A percentile compares a stretch with the other conserved stretches of the same genome.
Evolutionary conservation across 139 green algal genomes (phyloP).

Genomic region (Micractinium conductrix): DNA sequence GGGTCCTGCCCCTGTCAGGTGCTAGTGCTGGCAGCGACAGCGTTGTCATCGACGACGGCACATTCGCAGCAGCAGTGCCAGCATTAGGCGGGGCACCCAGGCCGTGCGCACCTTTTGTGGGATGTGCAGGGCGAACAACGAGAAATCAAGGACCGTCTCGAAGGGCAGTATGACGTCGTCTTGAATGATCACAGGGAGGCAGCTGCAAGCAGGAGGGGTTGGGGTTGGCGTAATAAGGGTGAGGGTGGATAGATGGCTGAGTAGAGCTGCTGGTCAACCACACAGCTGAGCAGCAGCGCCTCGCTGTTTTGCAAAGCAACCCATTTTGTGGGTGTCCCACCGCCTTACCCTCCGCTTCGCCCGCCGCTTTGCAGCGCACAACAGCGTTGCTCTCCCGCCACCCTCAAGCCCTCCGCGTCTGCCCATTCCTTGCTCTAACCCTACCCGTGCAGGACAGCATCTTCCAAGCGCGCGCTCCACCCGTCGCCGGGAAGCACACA

Average conservation of each 20-base stretch:
- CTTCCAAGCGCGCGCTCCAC: conserved; percentile 4
- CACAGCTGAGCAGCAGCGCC: background rate
- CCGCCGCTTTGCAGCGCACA: background rate
- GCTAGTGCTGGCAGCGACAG: background rate
- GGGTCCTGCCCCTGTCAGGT: background rate
- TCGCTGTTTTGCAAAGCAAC: background rate
- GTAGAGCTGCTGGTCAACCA: too few species aligned
- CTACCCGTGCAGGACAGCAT: conserved; percentile 5
- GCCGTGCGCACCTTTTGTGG: background rate
- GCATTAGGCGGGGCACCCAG: background rate
- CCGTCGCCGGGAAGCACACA: conserved; percentile 5
- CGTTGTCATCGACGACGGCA: too few species aligned
- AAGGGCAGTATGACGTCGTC: background rate
- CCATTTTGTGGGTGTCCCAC: background rate
- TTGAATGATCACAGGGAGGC: conserved; percentile 7
- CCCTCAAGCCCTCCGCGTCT: background rate
- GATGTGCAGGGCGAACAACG: background rate
- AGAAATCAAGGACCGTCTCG: background rate
- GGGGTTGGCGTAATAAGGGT: background rate
- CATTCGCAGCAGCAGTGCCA: background rate
- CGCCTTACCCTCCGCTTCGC: background rate
- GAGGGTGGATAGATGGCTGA: too few species aligned
- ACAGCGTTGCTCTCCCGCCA: too few species aligned
- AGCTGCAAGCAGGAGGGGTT: background rate
- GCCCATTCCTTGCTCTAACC: too few species aligned